Conservation (phyloP, 495 filamentous ascomycete species). For the Penicillium bialowiezense region DNA sequence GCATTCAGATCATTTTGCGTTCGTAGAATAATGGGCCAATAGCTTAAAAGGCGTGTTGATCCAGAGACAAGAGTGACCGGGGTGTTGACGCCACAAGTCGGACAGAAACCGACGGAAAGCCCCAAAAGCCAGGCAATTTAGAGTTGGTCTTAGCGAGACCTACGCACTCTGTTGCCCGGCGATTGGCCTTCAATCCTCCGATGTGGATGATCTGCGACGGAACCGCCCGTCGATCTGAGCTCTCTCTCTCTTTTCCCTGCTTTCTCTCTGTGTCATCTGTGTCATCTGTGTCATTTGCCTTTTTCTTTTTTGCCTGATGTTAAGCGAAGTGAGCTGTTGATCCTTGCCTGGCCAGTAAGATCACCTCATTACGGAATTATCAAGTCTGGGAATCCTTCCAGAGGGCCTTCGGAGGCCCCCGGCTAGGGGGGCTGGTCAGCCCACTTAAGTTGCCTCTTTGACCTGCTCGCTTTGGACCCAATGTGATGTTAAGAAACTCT, state of each 20-base stretch:
- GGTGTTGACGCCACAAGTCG: neutral
- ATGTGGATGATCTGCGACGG: conserved; percentile 40
- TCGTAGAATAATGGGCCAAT: conserved; percentile 38
- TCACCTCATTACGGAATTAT: too few species aligned
- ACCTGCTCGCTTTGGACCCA: neutral
- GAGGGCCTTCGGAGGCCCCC: too few species aligned
- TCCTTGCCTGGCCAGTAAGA: too few species aligned
- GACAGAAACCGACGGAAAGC: neutral
- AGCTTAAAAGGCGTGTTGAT: conserved; percentile 19
- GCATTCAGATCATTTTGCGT: too few species aligned
- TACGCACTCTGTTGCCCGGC: conserved; percentile 27
- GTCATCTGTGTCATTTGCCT: too few species aligned
- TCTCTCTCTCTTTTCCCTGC: neutral
- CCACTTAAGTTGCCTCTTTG: neutral
- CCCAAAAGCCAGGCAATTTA: conserved; percentile 14
- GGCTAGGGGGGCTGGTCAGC: neutral
- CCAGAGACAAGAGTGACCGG: too few species aligned
- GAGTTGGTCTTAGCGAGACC: conserved; percentile 24
- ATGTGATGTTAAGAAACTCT: conserved; percentile 1
- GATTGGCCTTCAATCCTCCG: conserved; percentile 38
- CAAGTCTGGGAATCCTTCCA: conserved; percentile 15
- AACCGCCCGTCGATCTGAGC: conserved; percentile 36
- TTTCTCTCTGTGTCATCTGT: too few species aligned
- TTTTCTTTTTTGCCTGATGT: neutral
- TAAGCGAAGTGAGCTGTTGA: neutral